Base-by-base conservation (phyloP, 2,329 filamentous ascomycete genomes). In the Fusarium sp. region DNA sequence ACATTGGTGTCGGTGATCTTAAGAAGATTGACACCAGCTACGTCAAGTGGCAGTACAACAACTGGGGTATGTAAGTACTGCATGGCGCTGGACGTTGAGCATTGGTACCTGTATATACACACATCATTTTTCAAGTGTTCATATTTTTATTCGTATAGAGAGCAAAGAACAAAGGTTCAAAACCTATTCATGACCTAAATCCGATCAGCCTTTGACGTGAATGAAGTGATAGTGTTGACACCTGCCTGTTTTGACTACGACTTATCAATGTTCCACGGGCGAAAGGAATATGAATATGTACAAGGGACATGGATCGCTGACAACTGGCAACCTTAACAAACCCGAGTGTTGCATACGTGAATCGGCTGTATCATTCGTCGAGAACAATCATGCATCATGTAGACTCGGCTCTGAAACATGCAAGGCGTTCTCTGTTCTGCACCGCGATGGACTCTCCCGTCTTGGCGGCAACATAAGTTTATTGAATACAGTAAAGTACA, bases 1-100 rank as follows among this genome's bases (percentile, higher is more conserved):
- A 83, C 76, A 70, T 83, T n/a, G 81, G 81, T 53, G 77, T 82
- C 7, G 67, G 74, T 9, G 75, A 81, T 61, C 63, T 83, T 51
- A 75, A 79, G 56, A 74, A 79, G 65, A 78, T 83, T 23, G 64
- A 69, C 62, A 42, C 74, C 49, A 72, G 66, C 70, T 76, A 71
- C 30, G 74, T 75, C 62, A 71, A 70, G 67, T 75, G 73, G 73
- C 70, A 65, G 58, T 65, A 42, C 59, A 75, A 73, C 67, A 58
- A 62, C 70, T 75, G 73, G 73, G 63, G 55, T 54, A 65, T 69
- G 60, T 74, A 71, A 62, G 63, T 14, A 31, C 11, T 25, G 30
- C 31, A 55, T 53, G 53, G 44, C 37, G 41, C 37, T 41, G 11
- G 55, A 51, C 45, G 49, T 50, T 45, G 53, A 46, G 42, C 39